Percentiles rank a stretch among this genome's conserved stretches.
phyloP scores from a whole-genome alignment of 2,329 filamentous ascomycete species.

The Paecilomyces variotii region DNA sequence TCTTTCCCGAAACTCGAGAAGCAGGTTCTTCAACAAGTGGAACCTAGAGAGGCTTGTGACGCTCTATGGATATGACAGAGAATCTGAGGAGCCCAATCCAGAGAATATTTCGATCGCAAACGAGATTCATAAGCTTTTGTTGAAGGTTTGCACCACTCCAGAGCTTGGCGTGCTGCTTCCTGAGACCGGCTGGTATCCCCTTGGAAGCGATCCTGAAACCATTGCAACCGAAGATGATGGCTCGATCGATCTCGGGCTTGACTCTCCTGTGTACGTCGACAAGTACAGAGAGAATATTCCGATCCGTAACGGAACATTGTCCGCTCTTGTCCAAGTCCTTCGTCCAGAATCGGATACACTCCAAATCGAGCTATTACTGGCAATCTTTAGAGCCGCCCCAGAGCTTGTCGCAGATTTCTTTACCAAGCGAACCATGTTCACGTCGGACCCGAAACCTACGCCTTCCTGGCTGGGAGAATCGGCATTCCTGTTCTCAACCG shows the following conservation, averaged over 20 bases:
- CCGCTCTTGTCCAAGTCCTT: conserved; percentile 69
- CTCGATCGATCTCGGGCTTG: conserved; percentile 56
- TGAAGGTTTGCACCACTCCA: conserved; percentile 64
- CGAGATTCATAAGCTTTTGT: conserved; percentile 66
- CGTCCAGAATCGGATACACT: conserved; percentile 74
- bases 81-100: conserved; percentile 36
- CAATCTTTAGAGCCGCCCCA: conserved; percentile 72
- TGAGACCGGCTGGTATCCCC: conserved; percentile 78
- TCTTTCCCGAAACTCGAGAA: conserved; percentile 66
- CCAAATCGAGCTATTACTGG: conserved; percentile 72
- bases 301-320: conserved; percentile 70
- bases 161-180: conserved; percentile 66
- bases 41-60: conserved; percentile 64
- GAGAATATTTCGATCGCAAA: conserved; percentile 53
- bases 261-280: conserved; percentile 62
- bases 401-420: conserved; percentile 89
- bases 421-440: conserved; percentile 66
- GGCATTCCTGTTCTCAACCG: conserved; percentile 73
- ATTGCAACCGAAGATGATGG: conserved; percentile 38
- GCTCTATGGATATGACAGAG: conserved; percentile 53
- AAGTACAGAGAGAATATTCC: conserved; percentile 59
- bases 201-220: conserved; percentile 54
- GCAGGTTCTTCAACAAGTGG: conserved; percentile 64
- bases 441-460: conserved; percentile 84
- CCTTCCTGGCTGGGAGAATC: conserved; percentile 94